Evolutionary conservation across 352 stramenopile species (phyloP), one percentile per base, ranked within the genome.

Genomic region (Globisporangium rhizosaccharum): DNA sequence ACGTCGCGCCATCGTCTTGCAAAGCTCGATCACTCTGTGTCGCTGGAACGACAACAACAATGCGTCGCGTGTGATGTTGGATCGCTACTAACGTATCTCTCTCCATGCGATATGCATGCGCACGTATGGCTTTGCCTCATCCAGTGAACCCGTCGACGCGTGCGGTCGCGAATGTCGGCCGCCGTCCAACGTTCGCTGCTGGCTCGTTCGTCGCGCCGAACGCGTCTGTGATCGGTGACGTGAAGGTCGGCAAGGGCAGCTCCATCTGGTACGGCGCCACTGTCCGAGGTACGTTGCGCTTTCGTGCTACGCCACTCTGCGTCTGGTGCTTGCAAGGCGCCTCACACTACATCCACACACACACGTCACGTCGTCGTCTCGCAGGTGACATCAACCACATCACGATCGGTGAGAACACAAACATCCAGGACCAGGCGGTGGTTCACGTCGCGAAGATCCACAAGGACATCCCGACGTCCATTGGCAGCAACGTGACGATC

Each of bases 221-320:
- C 54, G 92, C 92, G 50, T 93, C 86, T 4, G 85, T 98, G 36
- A 95, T 98, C 61, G 92, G 92, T 28, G 88, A 98, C 62, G 92
- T 98, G 25, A 92, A 91, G 71, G 81, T 97, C 49, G 92, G 92
- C 63, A 84, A 85, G 56, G 85, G 86, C 62, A 91, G 82, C 61
- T 97, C 88, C 46, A 88, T 98, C 59, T 97, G 90, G 92, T 98
- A 98, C 72, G 88, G 90, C 51, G 86, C 90, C 47, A 96, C 92
- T 26, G 74, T 98, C 61, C 81, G 92, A 45, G 89, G 77, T 81
- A 72, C 48, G 70, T 33, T 28, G 7, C 56, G 42, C n/a, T 44
- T 36, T 36, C 0, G 23, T 30, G 1, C 23, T 39, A 1, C 20
- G 2, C 8, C 20, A 2, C 11, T 23, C 11, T 57, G n/a, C 20